Base-by-base conservation (phyloP, 805 yeast genomes). In the Hyphopichia homilentoma region DNA sequence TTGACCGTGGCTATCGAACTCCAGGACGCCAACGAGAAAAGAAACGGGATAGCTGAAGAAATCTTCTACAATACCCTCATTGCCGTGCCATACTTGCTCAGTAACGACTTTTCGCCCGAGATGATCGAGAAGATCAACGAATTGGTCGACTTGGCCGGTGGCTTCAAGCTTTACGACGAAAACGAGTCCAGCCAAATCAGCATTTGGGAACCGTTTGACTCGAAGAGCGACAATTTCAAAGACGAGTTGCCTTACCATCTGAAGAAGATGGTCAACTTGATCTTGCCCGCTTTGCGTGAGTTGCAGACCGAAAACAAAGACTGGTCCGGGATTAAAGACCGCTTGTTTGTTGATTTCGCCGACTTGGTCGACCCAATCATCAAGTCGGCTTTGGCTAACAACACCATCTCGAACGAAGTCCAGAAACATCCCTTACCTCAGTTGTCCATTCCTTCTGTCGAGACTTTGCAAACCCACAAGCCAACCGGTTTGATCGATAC, bases 31-130 rank as follows among this genome's bases (percentile, higher is more conserved):
- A 21, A 21, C 8, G 27, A 25, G 7, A 38, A 38, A 14, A 70
- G 88, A 54, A 67, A 61, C 31, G 76, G 82, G 2, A 56, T 81
- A 28, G 85, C 84, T 4, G 87, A 85, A 51, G 77, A 81, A 30
- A 55, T 87, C 12, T 84, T 61, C 50, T 79, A 77, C 43, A 76
- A 76, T 43, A 74, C 78, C 1, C 56, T 82, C 33, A 51, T 80
- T 12, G 69, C 84, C 8, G 47, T 84, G 21, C 95, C 96, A 7
- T 84, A 76, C 50, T 57, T 77, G 39, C 67, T 71, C 39, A 63
- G 73, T 26, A 74, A 68, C 44, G 68, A 65, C 25, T 51, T 45
- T 11, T 44, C 57, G 22, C 40, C 46, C 29, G 57, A 30, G 39
- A 48, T 52, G 46, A 41, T 38, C 41, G 56, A 18, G 27, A 67